These are phyloP conservation scores for Colletotrichum brevisporum DNA, from an alignment of 2,329 filamentous ascomycete genomes.

Conservation along the genomic window DNA sequence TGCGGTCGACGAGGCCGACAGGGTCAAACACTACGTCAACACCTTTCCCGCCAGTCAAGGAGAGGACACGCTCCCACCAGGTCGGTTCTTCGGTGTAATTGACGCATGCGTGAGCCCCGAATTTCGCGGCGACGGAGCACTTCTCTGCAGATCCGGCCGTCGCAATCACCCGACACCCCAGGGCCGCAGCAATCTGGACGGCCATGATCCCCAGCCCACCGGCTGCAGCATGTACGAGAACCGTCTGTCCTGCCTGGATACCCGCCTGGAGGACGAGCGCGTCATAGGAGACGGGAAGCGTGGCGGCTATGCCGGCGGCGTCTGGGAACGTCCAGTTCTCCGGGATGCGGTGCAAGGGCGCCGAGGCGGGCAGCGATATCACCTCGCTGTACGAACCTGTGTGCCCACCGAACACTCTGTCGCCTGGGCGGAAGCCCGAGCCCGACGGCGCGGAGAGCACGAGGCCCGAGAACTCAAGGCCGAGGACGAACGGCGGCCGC, in stretches of 20 bases:
- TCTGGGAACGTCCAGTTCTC: conserved; percentile 59
- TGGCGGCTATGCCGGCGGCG: conserved; percentile 67
- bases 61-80: conserved; percentile 68
- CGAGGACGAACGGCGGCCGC: conserved; percentile 70
- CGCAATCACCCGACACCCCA: conserved; percentile 67
- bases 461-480: conserved; percentile 72
- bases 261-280: conserved; percentile 59
- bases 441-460: conserved; percentile 56
- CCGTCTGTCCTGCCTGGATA: conserved; percentile 61
- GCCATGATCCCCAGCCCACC: conserved; percentile 70
- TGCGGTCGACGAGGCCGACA: conserved; percentile 69
- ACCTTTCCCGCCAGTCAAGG: conserved; percentile 61
- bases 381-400: conserved; percentile 68
- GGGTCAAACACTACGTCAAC: conserved; percentile 72
- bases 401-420: conserved; percentile 67
- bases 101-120: conserved; percentile 59
- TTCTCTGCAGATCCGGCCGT: conserved; percentile 64
- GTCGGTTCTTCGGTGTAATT: conserved; percentile 51
- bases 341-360: conserved; percentile 59
- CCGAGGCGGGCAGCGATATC: conserved; percentile 56
- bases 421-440: conserved; percentile 58
- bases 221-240: conserved; percentile 68
- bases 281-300: conserved; percentile 68
- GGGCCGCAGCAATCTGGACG: conserved; percentile 66
- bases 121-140: conserved; percentile 53